Base-by-base conservation (phyloP, 1,284 basidiomycete genomes). In the Rhodotorula sp. region DNA sequence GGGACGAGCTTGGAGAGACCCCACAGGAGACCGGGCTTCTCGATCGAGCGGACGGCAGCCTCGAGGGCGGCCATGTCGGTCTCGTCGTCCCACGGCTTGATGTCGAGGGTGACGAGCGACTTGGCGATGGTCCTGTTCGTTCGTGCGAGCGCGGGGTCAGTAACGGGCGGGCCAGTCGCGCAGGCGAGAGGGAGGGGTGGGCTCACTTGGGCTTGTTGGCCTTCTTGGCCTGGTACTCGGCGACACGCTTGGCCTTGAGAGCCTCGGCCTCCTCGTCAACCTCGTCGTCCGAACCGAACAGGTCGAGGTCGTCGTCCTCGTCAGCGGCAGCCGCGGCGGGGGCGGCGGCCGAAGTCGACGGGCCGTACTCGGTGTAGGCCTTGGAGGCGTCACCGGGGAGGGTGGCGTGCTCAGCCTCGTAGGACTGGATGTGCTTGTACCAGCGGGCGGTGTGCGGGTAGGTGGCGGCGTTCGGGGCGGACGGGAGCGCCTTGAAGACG, bases 71-170 rank as follows among this genome's bases (percentile, higher is more conserved):
- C 86, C 93, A 99, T 94, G 85, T 98, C 92, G 72, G 96, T 99
- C 86, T 97, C 94, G 83, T 98, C 95, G 82, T 99, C 96, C 96
- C 75, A 96, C 62, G 95, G 96, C 85, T 98, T 99, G 76, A 99
- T 93, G 78, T 98, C 94, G 79, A 98, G 85, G 67, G 97, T 99
- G 66, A 96, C 93, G 74, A 96, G 87, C 77, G 93, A 96, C 92
- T 97, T 97, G 81, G 93, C 94, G 72, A 88, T 84, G 61, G 89
- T 86, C 85, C 70, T 71, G 61, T 14, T 16, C 16, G 46, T n/a
- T 16, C 16, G 46, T n/a, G 29, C 3, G 21, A 7, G 23, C 23
- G 47, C 20, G 1, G 51, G 47, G 62, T 60, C 46, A 64, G 39
- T 1, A 34, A 34, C 34, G 34, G 34, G 34, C 34, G 34, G 34